These are phyloP conservation scores for Kwoniella sp. DNA, from an alignment of 768 basidiomycete species.

Conservation along the genomic window DNA sequence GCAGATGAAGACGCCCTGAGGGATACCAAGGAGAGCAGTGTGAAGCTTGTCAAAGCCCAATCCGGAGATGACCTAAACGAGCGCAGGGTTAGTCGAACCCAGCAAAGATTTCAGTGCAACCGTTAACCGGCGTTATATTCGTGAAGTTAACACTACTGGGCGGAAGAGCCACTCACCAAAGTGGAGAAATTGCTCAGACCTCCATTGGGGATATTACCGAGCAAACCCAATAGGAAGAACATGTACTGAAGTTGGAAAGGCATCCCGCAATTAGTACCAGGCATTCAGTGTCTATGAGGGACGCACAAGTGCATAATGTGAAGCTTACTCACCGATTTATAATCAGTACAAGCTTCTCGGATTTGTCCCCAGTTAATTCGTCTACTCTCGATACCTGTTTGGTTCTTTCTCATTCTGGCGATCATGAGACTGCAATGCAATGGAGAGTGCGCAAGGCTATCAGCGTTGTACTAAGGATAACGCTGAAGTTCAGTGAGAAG, in stretches of 20 bases:
- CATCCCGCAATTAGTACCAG: background rate
- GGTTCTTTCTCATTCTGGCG: slow-evolving; percentile 52
- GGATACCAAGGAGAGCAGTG: slow-evolving; percentile 54
- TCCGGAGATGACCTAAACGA: slow-evolving; percentile 47
- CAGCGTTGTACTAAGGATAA: too few species aligned
- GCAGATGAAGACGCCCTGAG: slow-evolving; percentile 53
- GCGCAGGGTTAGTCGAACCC: too few species aligned
- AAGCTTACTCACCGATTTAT: slow-evolving; percentile 35
- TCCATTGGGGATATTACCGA: slow-evolving; percentile 53
- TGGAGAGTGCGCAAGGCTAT: too few species aligned
- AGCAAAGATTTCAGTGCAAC: too few species aligned
- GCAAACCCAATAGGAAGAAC: slow-evolving; percentile 52
- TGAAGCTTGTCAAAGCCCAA: slow-evolving; percentile 50
- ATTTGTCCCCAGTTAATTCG: slow-evolving; percentile 53
- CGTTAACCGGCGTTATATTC: too few species aligned
- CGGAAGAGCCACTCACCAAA: slow-evolving; percentile 4
- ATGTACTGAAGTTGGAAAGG: slow-evolving; percentile 41
- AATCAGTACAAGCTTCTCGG: slow-evolving; percentile 50
- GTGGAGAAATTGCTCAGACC: slow-evolving; percentile 49
- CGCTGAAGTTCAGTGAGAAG: too few species aligned
- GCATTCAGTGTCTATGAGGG: background rate
- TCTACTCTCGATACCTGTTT: slow-evolving; percentile 55
- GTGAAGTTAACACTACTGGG: background rate
- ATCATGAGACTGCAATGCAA: slow-evolving; percentile 47
- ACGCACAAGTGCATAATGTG: too few species aligned